Percentiles rank a stretch among this genome's conserved stretches.
phyloP scores from a whole-genome alignment of 768 basidiomycete species.

The Trametes elegans region DNA sequence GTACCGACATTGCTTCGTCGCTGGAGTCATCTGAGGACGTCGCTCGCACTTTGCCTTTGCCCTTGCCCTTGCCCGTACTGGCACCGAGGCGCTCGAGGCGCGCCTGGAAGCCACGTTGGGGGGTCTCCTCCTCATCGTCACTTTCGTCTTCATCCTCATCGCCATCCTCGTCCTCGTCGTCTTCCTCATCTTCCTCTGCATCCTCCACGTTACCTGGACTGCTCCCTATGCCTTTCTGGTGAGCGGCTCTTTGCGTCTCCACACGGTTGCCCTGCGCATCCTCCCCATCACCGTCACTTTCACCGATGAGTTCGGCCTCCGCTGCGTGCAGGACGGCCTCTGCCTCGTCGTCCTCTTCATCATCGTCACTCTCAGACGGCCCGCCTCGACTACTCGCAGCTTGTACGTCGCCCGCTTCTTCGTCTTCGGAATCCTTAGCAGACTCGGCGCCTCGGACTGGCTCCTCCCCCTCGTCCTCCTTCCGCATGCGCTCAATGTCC shows the following conservation, averaged over 20 bases:
- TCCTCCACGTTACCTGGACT: conserved; percentile 2
- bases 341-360: conserved; percentile 23
- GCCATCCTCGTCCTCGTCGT: conserved; percentile 20
- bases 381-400: too few relatives aligned
- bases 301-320: background rate
- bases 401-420: background rate
- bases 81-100: conserved; percentile 35
- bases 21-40: conserved; percentile 21
- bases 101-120: conserved; percentile 35
- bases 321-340: background rate
- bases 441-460: conserved; percentile 4
- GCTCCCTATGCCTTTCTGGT: background rate
- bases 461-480: conserved; percentile 36
- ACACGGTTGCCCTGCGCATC: conserved; percentile 18
- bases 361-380: conserved; percentile 13
- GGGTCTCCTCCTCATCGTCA: conserved; percentile 37
- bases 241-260: background rate
- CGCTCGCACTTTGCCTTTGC: conserved; percentile 34
- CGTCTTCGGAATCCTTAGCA: too few relatives aligned
- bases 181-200: conserved; percentile 11
- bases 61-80: conserved; percentile 17
- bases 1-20: conserved; percentile 26
- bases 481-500: conserved; percentile 47
- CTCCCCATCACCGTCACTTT: conserved; percentile 10
- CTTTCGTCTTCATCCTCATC: conserved; percentile 32